Base-by-base conservation (phyloP, 768 basidiomycete species). In the Chlorophyllum brunneum region DNA sequence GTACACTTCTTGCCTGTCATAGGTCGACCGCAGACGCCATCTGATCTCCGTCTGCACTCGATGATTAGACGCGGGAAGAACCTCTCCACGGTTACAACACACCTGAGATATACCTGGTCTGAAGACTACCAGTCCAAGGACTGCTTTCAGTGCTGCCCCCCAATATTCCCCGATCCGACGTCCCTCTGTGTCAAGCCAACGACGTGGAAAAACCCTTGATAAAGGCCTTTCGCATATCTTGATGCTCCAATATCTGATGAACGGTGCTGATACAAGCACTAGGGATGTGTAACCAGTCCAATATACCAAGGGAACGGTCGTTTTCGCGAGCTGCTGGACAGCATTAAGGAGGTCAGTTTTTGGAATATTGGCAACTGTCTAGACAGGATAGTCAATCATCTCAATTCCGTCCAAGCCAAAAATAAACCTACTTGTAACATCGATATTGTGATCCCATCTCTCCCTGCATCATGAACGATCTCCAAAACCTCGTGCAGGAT, bases 171-270 rank as follows among this genome's bases (percentile, higher is more conserved):
- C 63, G 30, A 90, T 68, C 59, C 72, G 81, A 13, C 59, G 59
- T 2, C 90, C 90, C n/a, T 70, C 69, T 49, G 89, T 78, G 62
- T 89, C 86, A 34, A 88, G 67, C 90, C 89, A 92, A 15, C 89
- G 80, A 29, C 88, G 76, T 36, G 90, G 89, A 48, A 82, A 76
- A 13, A 82, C 56, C 57, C 78, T 68, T 40, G 63, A 68, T 34
- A 73, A 62, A 6, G 68, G 79, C 42, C 65, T 63, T 56, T 75
- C 67, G n/a, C 74, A 79, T 27, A 79, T 67, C 9, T 68, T 61
- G 31, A 87, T 80, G 2, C 79, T 76, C 87, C 85, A 88, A 20
- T 71, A 57, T 38, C 63, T 65, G 41, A 80, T 61, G 57, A 77
- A 74, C 16, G 70, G 68, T 0, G 81, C 75, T 2, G 81, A 77